Conservation (phyloP, 768 basidiomycete genomes). For the Calocera cornea region DNA sequence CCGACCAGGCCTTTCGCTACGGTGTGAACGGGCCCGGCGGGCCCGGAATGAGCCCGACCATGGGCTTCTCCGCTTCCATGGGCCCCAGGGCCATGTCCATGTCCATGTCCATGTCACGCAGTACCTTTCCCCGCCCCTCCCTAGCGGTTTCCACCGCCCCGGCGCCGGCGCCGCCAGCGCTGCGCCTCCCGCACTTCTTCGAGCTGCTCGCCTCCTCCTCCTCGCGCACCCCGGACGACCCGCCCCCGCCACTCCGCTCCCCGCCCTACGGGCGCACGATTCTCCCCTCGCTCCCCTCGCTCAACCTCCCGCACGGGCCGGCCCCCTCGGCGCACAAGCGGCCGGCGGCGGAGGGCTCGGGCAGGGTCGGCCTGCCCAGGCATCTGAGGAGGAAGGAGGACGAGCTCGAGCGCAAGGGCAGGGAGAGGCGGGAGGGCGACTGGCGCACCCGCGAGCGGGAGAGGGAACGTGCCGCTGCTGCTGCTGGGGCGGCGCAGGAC, state of each 20-base stretch:
- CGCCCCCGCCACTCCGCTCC: background rate
- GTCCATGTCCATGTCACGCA: too few relatives aligned
- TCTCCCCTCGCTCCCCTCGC: background rate
- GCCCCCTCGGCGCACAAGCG: background rate
- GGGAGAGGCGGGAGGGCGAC: background rate
- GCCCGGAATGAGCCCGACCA: background rate
- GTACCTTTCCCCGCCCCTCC: too few relatives aligned
- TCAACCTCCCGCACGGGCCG: slow-evolving; percentile 1
- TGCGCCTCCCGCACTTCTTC: background rate
- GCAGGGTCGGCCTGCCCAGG: background rate
- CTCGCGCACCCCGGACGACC: background rate
- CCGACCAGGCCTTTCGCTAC: background rate
- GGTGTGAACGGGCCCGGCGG: background rate
- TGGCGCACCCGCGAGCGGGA: background rate
- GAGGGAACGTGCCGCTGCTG: background rate
- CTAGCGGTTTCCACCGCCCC: too few relatives aligned
- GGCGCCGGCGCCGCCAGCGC: background rate
- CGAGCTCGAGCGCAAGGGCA: background rate
- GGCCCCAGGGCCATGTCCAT: too few relatives aligned
- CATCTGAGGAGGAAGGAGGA: background rate
- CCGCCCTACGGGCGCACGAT: background rate
- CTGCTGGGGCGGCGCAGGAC: too few relatives aligned
- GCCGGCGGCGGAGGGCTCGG: background rate
- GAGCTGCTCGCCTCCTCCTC: background rate
- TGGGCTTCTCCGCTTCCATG: background rate